Percentiles rank a stretch among this genome's conserved stretches.
phyloP scores from a whole-genome alignment of 192 early-diverging fungal genomes.

The Chytriomyces sp. region DNA sequence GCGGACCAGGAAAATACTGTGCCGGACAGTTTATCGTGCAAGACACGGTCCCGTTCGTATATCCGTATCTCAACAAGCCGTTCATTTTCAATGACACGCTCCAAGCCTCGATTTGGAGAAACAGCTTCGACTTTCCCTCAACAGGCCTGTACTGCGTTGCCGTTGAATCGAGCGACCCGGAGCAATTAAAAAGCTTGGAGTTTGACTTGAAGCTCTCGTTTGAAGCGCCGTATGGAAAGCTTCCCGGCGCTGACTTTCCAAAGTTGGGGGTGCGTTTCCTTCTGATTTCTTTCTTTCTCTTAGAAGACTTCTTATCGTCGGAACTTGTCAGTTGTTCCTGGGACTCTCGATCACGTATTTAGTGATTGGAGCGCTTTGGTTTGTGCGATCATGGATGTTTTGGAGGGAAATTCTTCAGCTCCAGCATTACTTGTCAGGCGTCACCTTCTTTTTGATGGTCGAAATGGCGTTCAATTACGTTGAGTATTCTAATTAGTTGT shows the following conservation, averaged over 20 bases:
- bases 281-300: background rate
- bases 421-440: constrained; percentile 87
- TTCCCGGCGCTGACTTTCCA: constrained; percentile 88
- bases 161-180: constrained; percentile 46
- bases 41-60: constrained; percentile 21
- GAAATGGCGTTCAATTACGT: constrained; percentile 94
- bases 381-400: constrained; percentile 73
- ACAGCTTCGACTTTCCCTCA: constrained; percentile 68
- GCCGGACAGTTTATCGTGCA: constrained; percentile 41
- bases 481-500: constrained; percentile 17
- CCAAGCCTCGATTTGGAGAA: constrained; percentile 2
- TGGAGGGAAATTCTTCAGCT: constrained; percentile 91
- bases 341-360: constrained; percentile 75
- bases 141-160: constrained; percentile 90
- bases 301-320: constrained; percentile 12
- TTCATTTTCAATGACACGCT: constrained; percentile 24
- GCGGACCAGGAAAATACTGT: constrained; percentile 36
- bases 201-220: constrained; percentile 63
- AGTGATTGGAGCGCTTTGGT: constrained; percentile 77
- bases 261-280: constrained; percentile 75
- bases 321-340: constrained; percentile 70
- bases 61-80: constrained; percentile 39
- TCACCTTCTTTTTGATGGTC: constrained; percentile 83
- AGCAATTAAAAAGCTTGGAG: constrained; percentile 18
- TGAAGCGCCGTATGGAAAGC: constrained; percentile 79